These are phyloP conservation scores for Forsythia suspensa DNA, from an alignment of 257 asterid species.

Conservation along the genomic window DNA sequence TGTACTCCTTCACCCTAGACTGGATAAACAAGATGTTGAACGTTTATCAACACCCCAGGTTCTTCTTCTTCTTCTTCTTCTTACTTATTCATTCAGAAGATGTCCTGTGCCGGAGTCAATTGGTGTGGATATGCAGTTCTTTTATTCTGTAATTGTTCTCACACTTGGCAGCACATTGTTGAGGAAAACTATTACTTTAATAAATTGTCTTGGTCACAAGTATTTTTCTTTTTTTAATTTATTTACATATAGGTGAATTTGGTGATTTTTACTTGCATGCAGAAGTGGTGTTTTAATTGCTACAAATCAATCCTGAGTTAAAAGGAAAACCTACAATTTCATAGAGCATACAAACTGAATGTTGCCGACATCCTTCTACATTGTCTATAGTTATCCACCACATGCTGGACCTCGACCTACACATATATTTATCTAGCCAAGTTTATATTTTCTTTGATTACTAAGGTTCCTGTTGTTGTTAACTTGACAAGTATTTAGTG, in stretches of 20 bases:
- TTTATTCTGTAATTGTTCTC: background rate
- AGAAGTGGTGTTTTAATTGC: background rate
- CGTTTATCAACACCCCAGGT: constrained; percentile 88
- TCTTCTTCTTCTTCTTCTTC: constrained; percentile 9
- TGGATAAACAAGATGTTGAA: constrained; percentile 58
- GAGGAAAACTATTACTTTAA: background rate
- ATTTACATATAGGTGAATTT: background rate
- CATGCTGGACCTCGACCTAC: background rate
- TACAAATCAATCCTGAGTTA: background rate
- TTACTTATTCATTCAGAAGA: background rate
- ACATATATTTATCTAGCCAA: background rate
- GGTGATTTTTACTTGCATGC: background rate
- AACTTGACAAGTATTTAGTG: constrained; percentile 6
- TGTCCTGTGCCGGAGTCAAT: constrained; percentile 8
- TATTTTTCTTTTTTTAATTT: background rate
- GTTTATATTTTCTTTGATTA: background rate
- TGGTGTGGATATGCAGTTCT: constrained; percentile 5
- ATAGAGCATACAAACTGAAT: background rate
- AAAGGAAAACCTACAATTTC: constrained; percentile 8
- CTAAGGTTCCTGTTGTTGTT: constrained; percentile 10
- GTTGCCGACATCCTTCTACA: background rate
- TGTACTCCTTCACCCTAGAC: constrained; percentile 81
- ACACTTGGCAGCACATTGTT: constrained; percentile 1
- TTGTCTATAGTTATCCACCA: background rate
- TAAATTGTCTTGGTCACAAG: background rate